phyloP scores from a whole-genome alignment of 2,329 filamentous ascomycete genomes.

The Chaetoscypha palmicola region DNA sequence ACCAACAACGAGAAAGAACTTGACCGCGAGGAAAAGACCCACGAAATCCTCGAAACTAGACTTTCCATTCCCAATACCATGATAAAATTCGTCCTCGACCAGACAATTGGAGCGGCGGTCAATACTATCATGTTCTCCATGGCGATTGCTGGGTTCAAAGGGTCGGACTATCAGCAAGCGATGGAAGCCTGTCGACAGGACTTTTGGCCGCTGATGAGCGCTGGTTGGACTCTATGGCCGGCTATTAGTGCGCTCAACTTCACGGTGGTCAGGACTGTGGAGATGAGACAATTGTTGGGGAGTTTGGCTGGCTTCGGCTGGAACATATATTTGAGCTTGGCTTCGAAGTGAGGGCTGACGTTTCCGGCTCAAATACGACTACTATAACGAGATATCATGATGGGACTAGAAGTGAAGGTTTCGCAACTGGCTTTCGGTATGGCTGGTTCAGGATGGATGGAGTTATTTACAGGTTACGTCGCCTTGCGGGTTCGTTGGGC shows the following conservation, averaged over 20 bases:
- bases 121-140: slow-evolving; percentile 60
- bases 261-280: slow-evolving; percentile 59
- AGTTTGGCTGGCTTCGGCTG: slow-evolving; percentile 65
- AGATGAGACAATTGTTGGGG: slow-evolving; percentile 64
- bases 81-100: slow-evolving; percentile 62
- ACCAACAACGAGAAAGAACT: slow-evolving; percentile 36
- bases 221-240: slow-evolving; percentile 70
- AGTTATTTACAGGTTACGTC: no score
- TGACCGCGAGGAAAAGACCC: slow-evolving; percentile 37
- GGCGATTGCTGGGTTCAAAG: slow-evolving; percentile 40
- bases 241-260: slow-evolving; percentile 64
- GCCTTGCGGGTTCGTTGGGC: no score
- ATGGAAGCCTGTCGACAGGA: slow-evolving; percentile 43
- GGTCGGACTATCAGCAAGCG: slow-evolving; percentile 37
- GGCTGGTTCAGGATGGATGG: no score
- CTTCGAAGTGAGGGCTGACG: slow-evolving; percentile 34
- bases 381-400: no score
- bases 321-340: slow-evolving; percentile 68
- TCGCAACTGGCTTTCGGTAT: no score
- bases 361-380: no score
- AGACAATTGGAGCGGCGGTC: slow-evolving; percentile 56
- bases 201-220: slow-evolving; percentile 57
- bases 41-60: slow-evolving; percentile 40
- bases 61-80: slow-evolving; percentile 57
- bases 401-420: no score